Evolutionary conservation across 1,284 basidiomycete genomes (phyloP).

Genomic region (Athelia sp.): DNA sequence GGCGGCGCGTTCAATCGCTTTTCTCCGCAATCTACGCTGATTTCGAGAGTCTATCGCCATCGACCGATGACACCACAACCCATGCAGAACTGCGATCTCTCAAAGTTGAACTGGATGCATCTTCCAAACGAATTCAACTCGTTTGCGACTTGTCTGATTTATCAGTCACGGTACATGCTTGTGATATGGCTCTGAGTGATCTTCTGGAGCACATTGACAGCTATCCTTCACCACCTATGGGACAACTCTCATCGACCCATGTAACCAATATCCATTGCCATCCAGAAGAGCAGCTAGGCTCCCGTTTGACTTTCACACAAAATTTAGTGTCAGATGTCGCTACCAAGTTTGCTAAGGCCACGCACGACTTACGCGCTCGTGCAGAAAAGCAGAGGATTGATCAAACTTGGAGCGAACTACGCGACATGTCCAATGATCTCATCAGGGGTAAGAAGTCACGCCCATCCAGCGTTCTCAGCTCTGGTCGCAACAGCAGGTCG

Average conservation of each 20-base stretch:
- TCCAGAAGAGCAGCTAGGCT: constrained; percentile 61
- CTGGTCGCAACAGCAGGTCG: constrained; percentile 48
- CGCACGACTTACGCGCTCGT: constrained; percentile 51
- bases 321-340: constrained; percentile 42
- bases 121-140: constrained; percentile 42
- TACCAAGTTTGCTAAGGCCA: constrained; percentile 32
- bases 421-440: constrained; percentile 72
- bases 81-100: constrained; percentile 59
- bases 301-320: constrained; percentile 59
- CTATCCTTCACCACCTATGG: constrained; percentile 54
- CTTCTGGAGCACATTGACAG: constrained; percentile 78
- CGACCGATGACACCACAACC: constrained; percentile 33
- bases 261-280: constrained; percentile 32
- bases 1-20: constrained; percentile 37
- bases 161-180: constrained; percentile 40
- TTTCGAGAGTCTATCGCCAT: constrained; percentile 39
- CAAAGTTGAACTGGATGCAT: constrained; percentile 48
- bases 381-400: constrained; percentile 57
- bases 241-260: constrained; percentile 46
- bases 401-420: constrained; percentile 75
- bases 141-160: constrained; percentile 51
- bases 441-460: constrained; percentile 57
- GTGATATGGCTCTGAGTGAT: constrained; percentile 75
- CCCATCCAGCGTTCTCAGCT: constrained; percentile 55
- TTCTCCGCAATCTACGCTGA: constrained; percentile 44